phyloP scores from a whole-genome alignment of 2,329 filamentous ascomycete species.

The Didymella segeticola region DNA sequence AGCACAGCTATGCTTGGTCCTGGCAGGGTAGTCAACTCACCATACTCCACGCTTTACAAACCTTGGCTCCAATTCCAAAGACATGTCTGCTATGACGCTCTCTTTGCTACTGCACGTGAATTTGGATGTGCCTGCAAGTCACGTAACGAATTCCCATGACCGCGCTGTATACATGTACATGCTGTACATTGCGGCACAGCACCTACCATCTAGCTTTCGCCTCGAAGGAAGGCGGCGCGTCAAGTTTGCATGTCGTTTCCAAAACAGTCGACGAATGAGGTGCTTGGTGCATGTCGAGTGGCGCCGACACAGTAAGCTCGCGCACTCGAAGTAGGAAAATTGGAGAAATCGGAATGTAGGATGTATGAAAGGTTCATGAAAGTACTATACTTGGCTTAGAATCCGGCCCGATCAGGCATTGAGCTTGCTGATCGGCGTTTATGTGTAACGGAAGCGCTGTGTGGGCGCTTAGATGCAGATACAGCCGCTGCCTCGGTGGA shows the following conservation, averaged over 20 bases:
- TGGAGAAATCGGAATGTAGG: not conserved
- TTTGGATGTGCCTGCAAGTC: not conserved
- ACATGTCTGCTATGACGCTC: not conserved
- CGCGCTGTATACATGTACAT: not conserved
- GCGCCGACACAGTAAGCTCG: not conserved
- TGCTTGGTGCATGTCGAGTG: not conserved
- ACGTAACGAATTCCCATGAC: not conserved
- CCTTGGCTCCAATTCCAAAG: conserved; percentile 5
- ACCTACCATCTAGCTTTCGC: not conserved
- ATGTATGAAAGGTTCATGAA: not conserved
- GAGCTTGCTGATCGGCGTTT: not conserved
- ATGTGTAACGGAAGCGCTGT: conserved; percentile 6
- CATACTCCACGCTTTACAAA: conserved; percentile 6
- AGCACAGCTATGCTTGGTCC: not conserved
- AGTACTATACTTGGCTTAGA: not conserved
- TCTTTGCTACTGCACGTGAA: not conserved
- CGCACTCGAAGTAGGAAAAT: not conserved
- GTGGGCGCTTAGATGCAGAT: conserved; percentile 10
- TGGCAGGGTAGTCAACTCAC: not conserved
- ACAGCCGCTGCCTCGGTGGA: not conserved
- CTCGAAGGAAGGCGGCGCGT: not conserved
- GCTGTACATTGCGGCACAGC: conserved; percentile 4
- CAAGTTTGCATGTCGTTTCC: not conserved
- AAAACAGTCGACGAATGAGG: not conserved
- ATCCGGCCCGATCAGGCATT: not conserved